A percentile compares a stretch with the other conserved stretches of the same genome.
Evolutionary conservation across 345 rosid genomes (phyloP).

Genomic region (Linum tenue): DNA sequence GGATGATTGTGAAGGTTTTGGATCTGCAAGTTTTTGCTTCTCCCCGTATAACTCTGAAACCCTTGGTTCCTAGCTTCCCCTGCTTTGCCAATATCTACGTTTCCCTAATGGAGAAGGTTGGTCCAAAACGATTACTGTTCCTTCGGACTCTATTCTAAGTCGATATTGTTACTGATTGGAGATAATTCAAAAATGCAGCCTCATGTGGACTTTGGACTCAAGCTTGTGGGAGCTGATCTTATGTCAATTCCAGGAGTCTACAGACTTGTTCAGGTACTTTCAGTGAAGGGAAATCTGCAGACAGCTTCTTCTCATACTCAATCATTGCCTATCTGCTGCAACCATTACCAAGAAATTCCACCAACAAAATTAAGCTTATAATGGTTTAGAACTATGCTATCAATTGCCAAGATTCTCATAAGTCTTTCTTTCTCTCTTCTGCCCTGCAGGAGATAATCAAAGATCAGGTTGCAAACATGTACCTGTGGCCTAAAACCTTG

Average conservation of each 20-base stretch:
- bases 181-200: constrained; percentile 44
- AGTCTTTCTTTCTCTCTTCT: neutral
- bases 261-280: constrained; percentile 77
- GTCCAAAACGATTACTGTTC: constrained; percentile 5
- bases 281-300: neutral
- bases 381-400: too few species aligned
- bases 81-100: constrained; percentile 83
- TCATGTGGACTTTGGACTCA: constrained; percentile 89
- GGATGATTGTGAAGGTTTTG: constrained; percentile 42
- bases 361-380: too few species aligned
- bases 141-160: neutral
- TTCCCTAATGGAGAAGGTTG: constrained; percentile 93
- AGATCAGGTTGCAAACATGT: constrained; percentile 93
- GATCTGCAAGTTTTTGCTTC: constrained; percentile 87
- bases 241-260: constrained; percentile 97
- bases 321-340: too few species aligned
- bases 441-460: constrained; percentile 71
- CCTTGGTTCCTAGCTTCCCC: constrained; percentile 88
- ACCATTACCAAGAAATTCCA: too few species aligned
- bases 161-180: neutral
- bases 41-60: constrained; percentile 93
- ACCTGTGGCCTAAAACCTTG: constrained; percentile 87
- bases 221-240: constrained; percentile 88
- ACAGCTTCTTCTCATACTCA: neutral
- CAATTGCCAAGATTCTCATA: too few species aligned